Conservation (phyloP, 1,284 basidiomycete genomes). For the Cryptococcus maquisensis region DNA sequence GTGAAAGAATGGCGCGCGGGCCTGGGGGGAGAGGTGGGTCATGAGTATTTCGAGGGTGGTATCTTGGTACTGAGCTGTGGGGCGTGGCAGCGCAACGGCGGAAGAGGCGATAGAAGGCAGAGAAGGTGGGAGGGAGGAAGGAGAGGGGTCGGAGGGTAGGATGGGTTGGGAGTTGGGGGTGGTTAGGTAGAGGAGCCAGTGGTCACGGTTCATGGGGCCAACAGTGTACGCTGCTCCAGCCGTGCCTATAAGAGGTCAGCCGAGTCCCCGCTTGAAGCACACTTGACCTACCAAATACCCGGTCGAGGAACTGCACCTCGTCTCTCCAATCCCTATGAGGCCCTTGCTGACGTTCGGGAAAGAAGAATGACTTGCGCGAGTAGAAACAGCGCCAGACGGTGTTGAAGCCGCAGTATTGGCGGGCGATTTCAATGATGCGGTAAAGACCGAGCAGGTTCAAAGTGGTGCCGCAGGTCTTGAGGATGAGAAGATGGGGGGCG, state of each 20-base stretch:
- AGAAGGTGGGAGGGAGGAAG: constrained; percentile 15
- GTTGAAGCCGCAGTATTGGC: constrained; percentile 67
- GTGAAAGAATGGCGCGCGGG: constrained; percentile 75
- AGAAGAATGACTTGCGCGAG: constrained; percentile 98
- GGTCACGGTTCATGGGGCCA: constrained; percentile 96
- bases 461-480: constrained; percentile 99
- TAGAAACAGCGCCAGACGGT: constrained; percentile 87
- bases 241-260: constrained; percentile 28
- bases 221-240: constrained; percentile 90
- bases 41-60: constrained; percentile 98
- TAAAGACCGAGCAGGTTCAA: constrained; percentile 92
- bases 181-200: constrained; percentile 95
- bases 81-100: constrained; percentile 1
- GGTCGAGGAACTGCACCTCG: constrained; percentile 88
- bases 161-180: constrained; percentile 53
- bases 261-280: too few species aligned
- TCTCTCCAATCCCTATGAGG: constrained; percentile 93
- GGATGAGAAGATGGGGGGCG: constrained; percentile 89
- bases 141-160: constrained; percentile 24
- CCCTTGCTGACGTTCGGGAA: constrained; percentile 90
- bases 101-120: constrained; percentile 9
- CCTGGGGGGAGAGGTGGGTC: constrained; percentile 78
- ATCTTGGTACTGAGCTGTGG: constrained; percentile 53
- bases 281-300: constrained; percentile 63
- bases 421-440: constrained; percentile 85